These are phyloP conservation scores for Marasmius sp. DNA, from an alignment of 1,284 basidiomycete species.

Conservation along the genomic window DNA sequence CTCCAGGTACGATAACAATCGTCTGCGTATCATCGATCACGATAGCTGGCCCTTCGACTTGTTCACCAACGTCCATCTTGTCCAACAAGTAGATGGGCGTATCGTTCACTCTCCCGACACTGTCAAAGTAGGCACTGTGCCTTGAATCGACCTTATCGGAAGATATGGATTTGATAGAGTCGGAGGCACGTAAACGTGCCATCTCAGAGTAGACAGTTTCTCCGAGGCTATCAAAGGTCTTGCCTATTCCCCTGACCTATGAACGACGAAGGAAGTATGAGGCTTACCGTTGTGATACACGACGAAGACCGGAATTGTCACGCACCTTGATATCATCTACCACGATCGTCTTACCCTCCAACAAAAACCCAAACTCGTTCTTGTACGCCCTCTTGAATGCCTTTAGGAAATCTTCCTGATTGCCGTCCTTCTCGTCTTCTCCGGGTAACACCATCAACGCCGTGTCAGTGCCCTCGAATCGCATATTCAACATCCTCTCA, in stretches of 20 bases:
- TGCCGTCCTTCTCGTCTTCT: slow-evolving; percentile 43
- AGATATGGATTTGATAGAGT: slow-evolving; percentile 38
- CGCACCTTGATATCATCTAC: slow-evolving; percentile 91
- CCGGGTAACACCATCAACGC: slow-evolving; percentile 82
- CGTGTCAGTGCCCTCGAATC: slow-evolving; percentile 91
- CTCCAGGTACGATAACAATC: slow-evolving; percentile 76
- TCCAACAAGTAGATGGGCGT: slow-evolving; percentile 82
- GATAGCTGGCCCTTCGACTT: slow-evolving; percentile 81
- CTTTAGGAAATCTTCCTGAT: slow-evolving; percentile 74
- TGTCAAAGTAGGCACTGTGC: slow-evolving; percentile 80
- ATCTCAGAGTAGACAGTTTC: slow-evolving; percentile 80
- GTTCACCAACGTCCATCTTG: slow-evolving; percentile 66
- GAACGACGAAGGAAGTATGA: background rate
- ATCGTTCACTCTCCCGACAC: slow-evolving; percentile 66
- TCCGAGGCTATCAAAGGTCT: slow-evolving; percentile 84
- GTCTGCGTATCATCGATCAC: slow-evolving; percentile 94
- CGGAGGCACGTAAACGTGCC: slow-evolving; percentile 34
- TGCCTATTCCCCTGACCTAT: slow-evolving; percentile 76
- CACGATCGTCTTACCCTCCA: slow-evolving; percentile 77
- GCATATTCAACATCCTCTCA: slow-evolving; percentile 89
- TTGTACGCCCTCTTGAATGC: slow-evolving; percentile 81
- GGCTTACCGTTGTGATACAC: background rate
- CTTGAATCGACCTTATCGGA: slow-evolving; percentile 47
- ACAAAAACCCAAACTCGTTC: slow-evolving; percentile 88
- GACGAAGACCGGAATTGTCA: background rate